These are phyloP conservation scores for Globisporangium nagaii DNA, from an alignment of 352 stramenopile species.

Conservation along the genomic window DNA sequence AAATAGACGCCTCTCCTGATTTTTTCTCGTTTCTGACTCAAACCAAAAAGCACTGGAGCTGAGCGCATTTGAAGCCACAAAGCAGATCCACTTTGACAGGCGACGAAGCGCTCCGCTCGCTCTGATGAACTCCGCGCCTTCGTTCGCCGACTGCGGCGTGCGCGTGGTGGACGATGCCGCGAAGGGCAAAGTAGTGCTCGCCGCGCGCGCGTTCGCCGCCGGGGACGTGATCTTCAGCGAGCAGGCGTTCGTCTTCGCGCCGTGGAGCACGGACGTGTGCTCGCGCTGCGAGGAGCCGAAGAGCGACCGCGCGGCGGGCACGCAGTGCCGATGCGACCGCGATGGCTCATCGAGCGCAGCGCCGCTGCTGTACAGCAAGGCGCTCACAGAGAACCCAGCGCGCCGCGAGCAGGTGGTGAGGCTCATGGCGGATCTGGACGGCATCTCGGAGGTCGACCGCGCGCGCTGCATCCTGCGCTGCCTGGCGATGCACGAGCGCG, in stretches of 20 bases:
- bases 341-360: slow-evolving; percentile 14
- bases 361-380: slow-evolving; percentile 31
- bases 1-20: slow-evolving; percentile 5
- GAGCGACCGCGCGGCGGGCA: slow-evolving; percentile 10
- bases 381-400: slow-evolving; percentile 33
- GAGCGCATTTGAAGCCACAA: slow-evolving; percentile 1
- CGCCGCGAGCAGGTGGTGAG: slow-evolving; percentile 50
- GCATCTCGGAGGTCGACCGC: slow-evolving; percentile 66
- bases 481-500: slow-evolving; percentile 47
- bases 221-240: slow-evolving; percentile 76
- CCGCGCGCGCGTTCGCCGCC: slow-evolving; percentile 40
- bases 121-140: slow-evolving; percentile 22
- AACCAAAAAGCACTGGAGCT: slow-evolving; percentile 4
- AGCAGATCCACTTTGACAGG: too few relatives aligned
- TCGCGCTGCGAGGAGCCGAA: slow-evolving; percentile 41
- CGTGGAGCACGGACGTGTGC: slow-evolving; percentile 65
- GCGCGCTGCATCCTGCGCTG: slow-evolving; percentile 67
- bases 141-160: slow-evolving; percentile 51
- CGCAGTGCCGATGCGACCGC: slow-evolving; percentile 29
- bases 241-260: slow-evolving; percentile 62
- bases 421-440: slow-evolving; percentile 48
- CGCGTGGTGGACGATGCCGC: slow-evolving; percentile 37
- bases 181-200: slow-evolving; percentile 63
- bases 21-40: too few relatives aligned
- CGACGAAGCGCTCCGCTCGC: too few relatives aligned